Base-by-base conservation (phyloP, 2,329 filamentous ascomycete species). In the Nannizziopsis arthrosporioides region DNA sequence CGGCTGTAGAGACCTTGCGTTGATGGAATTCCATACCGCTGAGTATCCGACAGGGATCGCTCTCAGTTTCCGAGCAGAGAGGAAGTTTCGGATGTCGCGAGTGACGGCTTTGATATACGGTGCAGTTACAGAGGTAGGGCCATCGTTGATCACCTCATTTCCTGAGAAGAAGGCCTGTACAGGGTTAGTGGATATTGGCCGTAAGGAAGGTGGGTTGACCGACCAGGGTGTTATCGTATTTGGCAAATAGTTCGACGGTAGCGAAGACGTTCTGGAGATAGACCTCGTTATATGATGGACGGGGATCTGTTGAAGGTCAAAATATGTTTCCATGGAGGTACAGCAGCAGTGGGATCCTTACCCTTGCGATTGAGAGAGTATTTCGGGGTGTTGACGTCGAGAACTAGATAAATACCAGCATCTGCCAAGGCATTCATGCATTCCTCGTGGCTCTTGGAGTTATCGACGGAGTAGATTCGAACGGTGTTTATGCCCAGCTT, bases 381-480 rank as follows among this genome's bases (percentile, higher is more conserved):
- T 55, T 80, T 74, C 56, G 86, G 85, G n/a, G 77, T 90, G 78
- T 94, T 94, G 73, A 92, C 84, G 60, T 94, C 88, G 44, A 94
- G 74, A 34, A 93, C 85, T 46, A 94, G 78, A 73, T 94, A 94
- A 73, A 94, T 94, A 59, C 85, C 85, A 54, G 86, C 88, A 59
- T 84, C 84, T 45, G 80, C 81, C 52, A 94, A 75, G 40, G 77
- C 74, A 52, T 75, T 72, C 89, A 95, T 95, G 74, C 89, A 95
- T 53, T 80, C 76, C 59, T 89, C 81, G 70, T 95, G 89, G 66
- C 82, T 69, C 57, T 74, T 71, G 44, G 81, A 81, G 76, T 94
- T 94, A 73, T 95, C 89, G 56, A 93, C 81, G 12, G 84, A 87
- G 76, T 94, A 95, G 53, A 94, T 84, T 67, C 89, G 88, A 62